Percentiles rank a stretch among this genome's conserved stretches.
These are phyloP conservation scores for Chaetomidium leptoderma DNA, from an alignment of 495 filamentous ascomycete genomes.

Conservation along the genomic window DNA sequence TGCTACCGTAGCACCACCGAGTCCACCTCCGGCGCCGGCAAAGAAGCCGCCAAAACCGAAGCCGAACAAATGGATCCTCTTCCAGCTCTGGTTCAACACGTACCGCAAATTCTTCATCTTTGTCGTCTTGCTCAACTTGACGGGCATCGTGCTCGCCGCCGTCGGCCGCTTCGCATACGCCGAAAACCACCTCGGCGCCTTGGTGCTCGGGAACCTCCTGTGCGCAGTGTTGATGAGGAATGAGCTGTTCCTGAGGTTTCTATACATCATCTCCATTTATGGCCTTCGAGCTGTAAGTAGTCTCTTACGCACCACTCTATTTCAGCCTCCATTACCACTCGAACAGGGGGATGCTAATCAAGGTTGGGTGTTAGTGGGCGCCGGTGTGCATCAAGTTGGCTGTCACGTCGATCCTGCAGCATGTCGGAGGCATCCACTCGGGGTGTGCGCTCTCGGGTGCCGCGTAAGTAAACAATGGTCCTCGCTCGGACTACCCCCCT, in stretches of 20 bases:
- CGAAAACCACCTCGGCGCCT: conserved; percentile 40
- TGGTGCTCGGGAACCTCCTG: conserved; percentile 43
- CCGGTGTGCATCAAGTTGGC: conserved; percentile 37
- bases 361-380: conserved; percentile 34
- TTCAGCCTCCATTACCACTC: not conserved
- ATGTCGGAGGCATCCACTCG: conserved; percentile 45
- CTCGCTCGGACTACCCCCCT: not conserved
- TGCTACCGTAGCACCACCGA: conserved; percentile 29
- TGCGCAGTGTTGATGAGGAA: conserved; percentile 43
- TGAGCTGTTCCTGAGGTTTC: conserved; percentile 39
- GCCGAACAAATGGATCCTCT: conserved; percentile 36
- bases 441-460: conserved; percentile 44
- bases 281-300: conserved; percentile 38
- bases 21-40: conserved; percentile 3
- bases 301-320: conserved; percentile 6
- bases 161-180: conserved; percentile 38
- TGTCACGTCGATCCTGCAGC: conserved; percentile 41
- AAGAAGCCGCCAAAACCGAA: conserved; percentile 23
- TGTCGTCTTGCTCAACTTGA: conserved; percentile 37
- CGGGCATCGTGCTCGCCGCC: conserved; percentile 38
- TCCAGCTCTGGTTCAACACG: conserved; percentile 46
- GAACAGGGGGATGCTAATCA: conserved; percentile 14
- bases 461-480: conserved; percentile 27
- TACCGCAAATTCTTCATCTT: conserved; percentile 46
- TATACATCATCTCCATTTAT: conserved; percentile 42